Base-by-base conservation (phyloP, 441 rosid genomes). In the Breynia disticha region DNA sequence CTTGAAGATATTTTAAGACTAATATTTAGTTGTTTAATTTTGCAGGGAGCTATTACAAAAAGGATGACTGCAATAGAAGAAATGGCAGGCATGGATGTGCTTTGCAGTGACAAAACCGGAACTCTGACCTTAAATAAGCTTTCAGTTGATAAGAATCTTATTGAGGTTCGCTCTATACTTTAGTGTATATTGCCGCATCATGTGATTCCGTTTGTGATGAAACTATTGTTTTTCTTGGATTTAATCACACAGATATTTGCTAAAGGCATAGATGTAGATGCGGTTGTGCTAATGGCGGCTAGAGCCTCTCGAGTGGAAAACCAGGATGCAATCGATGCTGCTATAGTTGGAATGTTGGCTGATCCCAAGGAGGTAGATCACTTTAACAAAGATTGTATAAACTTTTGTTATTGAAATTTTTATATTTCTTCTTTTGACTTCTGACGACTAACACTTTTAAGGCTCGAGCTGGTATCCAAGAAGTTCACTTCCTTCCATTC, bases 21-120 rank as follows among this genome's bases (percentile, higher is more conserved):
- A 7, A 7, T 24, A 2, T 24, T 24, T 2, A 24, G 7, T 24
- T 24, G 32, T 2, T 2, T 24, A 28, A 2, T 3, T 32, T 44
- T 53, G 32, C 84, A 78, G 54, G 88, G 93, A 46, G 93, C 93
- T 44, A 79, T 84, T 24, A 84, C 88, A 10, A 84, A 82, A 70
- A 74, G 88, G 64, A 84, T 82, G 93, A 84, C 93, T 9, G 88
- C 93, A 28, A 84, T 84, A 32, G 88, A 84, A 45, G 91, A 84
- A 70, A 79, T 84, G 88, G 91, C 88, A 0, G 84, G 83, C 44
- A 83, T 83, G 84, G 89, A 82, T 75, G 87, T 80, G 43, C 67
- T 83, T 0, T 83, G 83, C 66, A 66, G 87, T 60, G 90, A 83
- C 57, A 83, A 83, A 59, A 83, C 90, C 1, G 90, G 90, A 0